These are phyloP conservation scores for Arthrobotrys entomopaga DNA, from an alignment of 2,329 filamentous ascomycete species.

Conservation along the genomic window DNA sequence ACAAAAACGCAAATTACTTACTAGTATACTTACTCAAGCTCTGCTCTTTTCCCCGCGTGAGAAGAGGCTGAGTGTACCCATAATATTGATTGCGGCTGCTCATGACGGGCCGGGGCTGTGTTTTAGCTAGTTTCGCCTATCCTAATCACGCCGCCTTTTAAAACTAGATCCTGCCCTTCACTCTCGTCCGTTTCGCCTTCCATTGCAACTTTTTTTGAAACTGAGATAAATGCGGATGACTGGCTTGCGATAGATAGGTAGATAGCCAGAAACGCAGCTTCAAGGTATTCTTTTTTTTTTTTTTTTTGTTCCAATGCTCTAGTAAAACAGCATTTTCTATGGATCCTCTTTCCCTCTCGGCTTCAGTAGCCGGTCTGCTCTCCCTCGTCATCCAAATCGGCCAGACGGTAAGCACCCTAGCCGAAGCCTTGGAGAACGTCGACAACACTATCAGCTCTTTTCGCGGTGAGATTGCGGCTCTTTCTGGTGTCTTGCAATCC, in stretches of 20 bases:
- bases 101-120: constrained; percentile 1
- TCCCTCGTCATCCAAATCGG: constrained; percentile 51
- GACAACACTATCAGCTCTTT: constrained; percentile 51
- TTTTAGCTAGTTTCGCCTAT: not conserved
- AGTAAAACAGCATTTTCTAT: constrained; percentile 2
- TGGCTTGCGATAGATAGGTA: not conserved
- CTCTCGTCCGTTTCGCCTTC: not conserved
- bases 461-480: constrained; percentile 44
- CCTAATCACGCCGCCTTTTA: constrained; percentile 13
- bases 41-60: not conserved
- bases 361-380: constrained; percentile 40
- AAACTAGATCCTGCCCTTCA: constrained; percentile 38
- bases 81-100: constrained; percentile 7
- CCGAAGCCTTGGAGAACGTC: constrained; percentile 43
- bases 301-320: too few relatives aligned
- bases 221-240: too few relatives aligned
- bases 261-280: constrained; percentile 42
- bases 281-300: too few relatives aligned
- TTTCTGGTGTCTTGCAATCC: constrained; percentile 37
- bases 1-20: constrained; percentile 11
- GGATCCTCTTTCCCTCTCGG: constrained; percentile 52
- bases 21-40: too few relatives aligned
- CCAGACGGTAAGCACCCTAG: constrained; percentile 43
- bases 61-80: constrained; percentile 31
- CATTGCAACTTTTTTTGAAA: not conserved